These are phyloP conservation scores for Candida vaughaniae DNA, from an alignment of 805 yeast species.

Conservation along the genomic window DNA sequence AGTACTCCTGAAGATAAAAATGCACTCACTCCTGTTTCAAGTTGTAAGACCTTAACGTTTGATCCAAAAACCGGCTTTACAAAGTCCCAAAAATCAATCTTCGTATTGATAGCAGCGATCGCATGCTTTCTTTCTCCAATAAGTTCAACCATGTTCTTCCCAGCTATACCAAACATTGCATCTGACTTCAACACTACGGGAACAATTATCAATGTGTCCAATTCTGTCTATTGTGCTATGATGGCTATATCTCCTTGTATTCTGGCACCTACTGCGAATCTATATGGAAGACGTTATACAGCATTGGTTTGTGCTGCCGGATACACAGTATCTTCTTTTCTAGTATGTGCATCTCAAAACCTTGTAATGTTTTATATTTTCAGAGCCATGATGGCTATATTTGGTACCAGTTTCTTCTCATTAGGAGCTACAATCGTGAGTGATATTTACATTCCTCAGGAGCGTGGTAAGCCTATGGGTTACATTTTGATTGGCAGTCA, in stretches of 20 bases:
- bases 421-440: conserved; percentile 50
- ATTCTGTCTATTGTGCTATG: conserved; percentile 46
- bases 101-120: conserved; percentile 12
- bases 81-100: conserved; percentile 3
- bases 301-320: conserved; percentile 38
- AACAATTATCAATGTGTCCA: conserved; percentile 44
- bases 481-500: conserved; percentile 49
- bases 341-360: conserved; percentile 46
- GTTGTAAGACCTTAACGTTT: neutral
- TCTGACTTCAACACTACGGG: conserved; percentile 45
- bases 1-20: too few relatives aligned
- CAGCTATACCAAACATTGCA: conserved; percentile 51
- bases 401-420: conserved; percentile 53
- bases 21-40: too few relatives aligned
- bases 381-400: conserved; percentile 46
- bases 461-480: conserved; percentile 51
- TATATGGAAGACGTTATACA: conserved; percentile 47
- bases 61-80: too few relatives aligned
- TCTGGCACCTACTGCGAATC: conserved; percentile 45
- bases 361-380: conserved; percentile 53
- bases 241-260: conserved; percentile 54
- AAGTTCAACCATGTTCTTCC: conserved; percentile 42
- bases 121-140: conserved; percentile 43
- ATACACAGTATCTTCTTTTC: conserved; percentile 15
- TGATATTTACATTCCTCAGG: conserved; percentile 47